These are phyloP conservation scores for Picocystis salinarum DNA, from an alignment of 139 green algal species.

Conservation along the genomic window DNA sequence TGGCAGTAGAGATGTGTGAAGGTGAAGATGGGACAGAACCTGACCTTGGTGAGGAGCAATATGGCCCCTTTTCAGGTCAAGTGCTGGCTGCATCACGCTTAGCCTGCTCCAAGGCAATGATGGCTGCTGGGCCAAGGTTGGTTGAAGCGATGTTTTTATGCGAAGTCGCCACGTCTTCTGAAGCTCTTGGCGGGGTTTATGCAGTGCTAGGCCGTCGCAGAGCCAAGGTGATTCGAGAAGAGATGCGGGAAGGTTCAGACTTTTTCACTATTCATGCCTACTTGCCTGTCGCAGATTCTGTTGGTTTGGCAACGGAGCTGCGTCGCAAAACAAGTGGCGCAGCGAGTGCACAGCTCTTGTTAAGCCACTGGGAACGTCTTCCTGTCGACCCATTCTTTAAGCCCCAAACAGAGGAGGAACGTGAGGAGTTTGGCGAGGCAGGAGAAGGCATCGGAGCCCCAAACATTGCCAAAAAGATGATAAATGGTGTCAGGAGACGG, in stretches of 20 bases:
- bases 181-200: conserved; percentile 55
- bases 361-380: conserved; percentile 88
- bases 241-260: conserved; percentile 85
- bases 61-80: conserved; percentile 65
- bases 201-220: conserved; percentile 63
- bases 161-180: conserved; percentile 46
- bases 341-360: conserved; percentile 61
- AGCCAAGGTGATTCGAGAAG: conserved; percentile 59
- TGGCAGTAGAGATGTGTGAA: conserved; percentile 25
- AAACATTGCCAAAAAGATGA: conserved; percentile 62
- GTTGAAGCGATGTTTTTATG: conserved; percentile 88
- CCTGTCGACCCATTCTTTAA: conserved; percentile 89
- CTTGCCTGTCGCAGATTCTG: conserved; percentile 73
- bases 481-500: conserved; percentile 61
- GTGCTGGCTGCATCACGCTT: conserved; percentile 10
- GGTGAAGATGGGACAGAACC: not conserved
- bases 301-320: conserved; percentile 92
- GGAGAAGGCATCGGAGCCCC: conserved; percentile 29
- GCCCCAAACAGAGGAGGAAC: conserved; percentile 83
- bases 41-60: conserved; percentile 53
- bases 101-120: conserved; percentile 47
- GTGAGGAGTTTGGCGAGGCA: conserved; percentile 92
- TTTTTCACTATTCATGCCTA: conserved; percentile 63
- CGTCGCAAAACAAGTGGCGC: conserved; percentile 53
- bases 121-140: conserved; percentile 58